Evolutionary conservation across 2,329 filamentous ascomycete species (phyloP).

Genomic region (Penicillium verrucosum): DNA sequence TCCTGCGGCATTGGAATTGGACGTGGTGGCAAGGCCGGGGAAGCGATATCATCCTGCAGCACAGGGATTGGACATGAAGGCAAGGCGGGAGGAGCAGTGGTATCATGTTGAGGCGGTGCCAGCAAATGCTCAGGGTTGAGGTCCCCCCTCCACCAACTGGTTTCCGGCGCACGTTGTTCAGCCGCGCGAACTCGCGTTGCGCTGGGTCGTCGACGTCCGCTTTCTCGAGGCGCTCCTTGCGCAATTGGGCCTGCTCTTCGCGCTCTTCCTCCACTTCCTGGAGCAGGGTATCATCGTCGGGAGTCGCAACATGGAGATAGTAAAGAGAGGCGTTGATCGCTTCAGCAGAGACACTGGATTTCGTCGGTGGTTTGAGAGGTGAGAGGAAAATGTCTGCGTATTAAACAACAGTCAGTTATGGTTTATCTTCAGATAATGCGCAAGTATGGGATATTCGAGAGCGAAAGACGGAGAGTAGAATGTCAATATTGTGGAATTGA

Average conservation of each 20-base stretch:
- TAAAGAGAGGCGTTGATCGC: conserved; percentile 87
- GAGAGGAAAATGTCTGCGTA: conserved; percentile 81
- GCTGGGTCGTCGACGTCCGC: conserved; percentile 20
- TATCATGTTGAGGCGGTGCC: conserved; percentile 5
- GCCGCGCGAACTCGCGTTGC: conserved; percentile 28
- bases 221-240: conserved; percentile 24
- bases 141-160: conserved; percentile 28
- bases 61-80: conserved; percentile 19
- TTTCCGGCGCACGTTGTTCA: conserved; percentile 42
- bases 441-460: background rate
- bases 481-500: background rate
- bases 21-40: conserved; percentile 22
- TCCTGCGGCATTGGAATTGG: conserved; percentile 6
- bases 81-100: conserved; percentile 15
- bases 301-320: conserved; percentile 76
- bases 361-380: conserved; percentile 80
- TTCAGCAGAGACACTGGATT: conserved; percentile 76
- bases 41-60: conserved; percentile 11
- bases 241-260: conserved; percentile 27
- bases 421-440: conserved; percentile 14
- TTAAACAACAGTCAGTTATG: conserved; percentile 16
- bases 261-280: conserved; percentile 40
- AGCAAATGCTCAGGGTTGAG: conserved; percentile 3
- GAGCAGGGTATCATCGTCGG: conserved; percentile 51
- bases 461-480: background rate